A percentile compares a stretch with the other conserved stretches of the same genome.
These are phyloP conservation scores for Paratinospora sagittata DNA, from an alignment of 164 flowering plant species.

Conservation along the genomic window DNA sequence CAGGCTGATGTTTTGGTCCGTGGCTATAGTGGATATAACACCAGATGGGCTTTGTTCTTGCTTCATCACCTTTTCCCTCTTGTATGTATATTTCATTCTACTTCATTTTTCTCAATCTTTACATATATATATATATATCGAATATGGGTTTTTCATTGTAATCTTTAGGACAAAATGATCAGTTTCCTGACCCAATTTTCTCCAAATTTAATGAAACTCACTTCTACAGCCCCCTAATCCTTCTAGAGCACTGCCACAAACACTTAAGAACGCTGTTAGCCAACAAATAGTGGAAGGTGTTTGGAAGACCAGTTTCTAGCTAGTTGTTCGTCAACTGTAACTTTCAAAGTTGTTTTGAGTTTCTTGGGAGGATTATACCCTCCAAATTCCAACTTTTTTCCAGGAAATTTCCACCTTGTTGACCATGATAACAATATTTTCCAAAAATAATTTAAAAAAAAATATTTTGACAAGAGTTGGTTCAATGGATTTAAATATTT, in stretches of 20 bases:
- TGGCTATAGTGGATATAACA: constrained; percentile 92
- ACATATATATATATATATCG: too few species aligned
- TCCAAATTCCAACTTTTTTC: background rate
- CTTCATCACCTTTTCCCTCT: constrained; percentile 72
- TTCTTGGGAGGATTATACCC: background rate
- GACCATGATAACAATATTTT: background rate
- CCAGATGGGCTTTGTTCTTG: constrained; percentile 91
- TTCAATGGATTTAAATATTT: background rate
- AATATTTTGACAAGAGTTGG: background rate
- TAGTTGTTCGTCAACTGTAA: background rate
- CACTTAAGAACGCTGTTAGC: too few species aligned
- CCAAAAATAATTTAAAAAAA: background rate
- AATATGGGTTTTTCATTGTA: background rate
- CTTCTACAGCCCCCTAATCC: too few species aligned
- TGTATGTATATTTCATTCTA: constrained; percentile 25
- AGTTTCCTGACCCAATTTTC: background rate
- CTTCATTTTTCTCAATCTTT: background rate
- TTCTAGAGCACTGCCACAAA: too few species aligned
- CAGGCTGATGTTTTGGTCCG: constrained; percentile 78
- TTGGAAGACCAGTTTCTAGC: background rate
- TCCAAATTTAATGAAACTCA: too few species aligned
- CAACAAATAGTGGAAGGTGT: too few species aligned
- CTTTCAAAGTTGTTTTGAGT: background rate
- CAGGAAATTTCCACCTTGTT: background rate
- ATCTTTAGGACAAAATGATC: background rate